Evolutionary conservation across 352 stramenopile species (phyloP), one percentile per base, ranked within the genome.

Genomic region (Sclerospora graminicola): DNA sequence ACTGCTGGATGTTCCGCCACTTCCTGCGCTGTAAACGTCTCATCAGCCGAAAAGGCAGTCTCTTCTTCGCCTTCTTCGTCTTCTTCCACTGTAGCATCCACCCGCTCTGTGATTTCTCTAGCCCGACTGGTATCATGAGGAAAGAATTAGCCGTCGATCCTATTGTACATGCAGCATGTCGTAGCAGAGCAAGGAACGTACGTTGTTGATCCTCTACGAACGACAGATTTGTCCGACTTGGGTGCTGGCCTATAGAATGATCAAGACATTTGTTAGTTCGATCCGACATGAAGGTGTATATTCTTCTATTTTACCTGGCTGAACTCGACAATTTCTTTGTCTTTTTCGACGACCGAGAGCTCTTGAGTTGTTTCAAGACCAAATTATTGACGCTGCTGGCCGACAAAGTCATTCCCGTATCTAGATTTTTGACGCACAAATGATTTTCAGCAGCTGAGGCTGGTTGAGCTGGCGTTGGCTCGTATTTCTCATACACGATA

Each of bases 401-500:
- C 5, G 79, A 89, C 10, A 89, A 64, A 1, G 73, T 89, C 11
- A 63, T 83, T 16, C 81, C 78, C 1, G 64, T 89, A 57, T 93
- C 77, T 23, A 93, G 42, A 39, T 93, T 89, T 45, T 77, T 87
- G 42, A 90, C 78, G 27, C 73, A 83, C 24, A 93, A 68, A 11
- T 55, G 69, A 28, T 74, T 77, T 57, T 89, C 77, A 14, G 63
- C 58, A 11, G 80, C 66, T 13, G 75, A 64, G 0, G 45, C 27
- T 7, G 75, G 41, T 15, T 76, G 58, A 29, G 86, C 59, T 0
- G 72, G 77, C 27, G 64, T 84, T 1, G 78, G 76, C 54, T 89
- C 73, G 33, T 93, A 90, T 50, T 90, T 89, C 27, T 93, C 81
- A 47, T 90, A 90, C 36, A 89, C 84, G 31, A 93, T 79, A 42